Evolutionary conservation across 176 grass and related monocot species (phyloP).

Genomic region (Phoenix dactylifera): DNA sequence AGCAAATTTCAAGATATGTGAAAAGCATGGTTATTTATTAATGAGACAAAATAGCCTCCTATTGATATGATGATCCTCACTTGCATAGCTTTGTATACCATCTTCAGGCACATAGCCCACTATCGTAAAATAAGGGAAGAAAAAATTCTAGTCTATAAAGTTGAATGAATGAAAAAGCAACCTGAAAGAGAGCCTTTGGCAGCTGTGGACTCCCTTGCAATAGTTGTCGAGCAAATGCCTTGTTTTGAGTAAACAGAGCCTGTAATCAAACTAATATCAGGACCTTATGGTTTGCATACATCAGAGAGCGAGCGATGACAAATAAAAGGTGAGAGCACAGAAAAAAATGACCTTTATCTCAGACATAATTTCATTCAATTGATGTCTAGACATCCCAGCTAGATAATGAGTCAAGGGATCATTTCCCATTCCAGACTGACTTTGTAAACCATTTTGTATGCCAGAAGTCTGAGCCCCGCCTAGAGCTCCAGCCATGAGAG

Average conservation of each 20-base stretch:
- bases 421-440: constrained; percentile 64
- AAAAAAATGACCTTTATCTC: constrained; percentile 70
- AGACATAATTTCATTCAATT: constrained; percentile 71
- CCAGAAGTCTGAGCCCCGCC: constrained; percentile 65
- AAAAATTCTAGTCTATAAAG: not conserved
- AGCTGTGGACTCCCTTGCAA: constrained; percentile 65
- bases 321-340: not conserved
- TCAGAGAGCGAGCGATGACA: not conserved
- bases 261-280: constrained; percentile 18
- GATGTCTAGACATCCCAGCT: constrained; percentile 74
- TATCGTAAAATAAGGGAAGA: too few species aligned
- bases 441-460: constrained; percentile 53
- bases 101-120: too few species aligned
- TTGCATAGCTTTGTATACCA: too few species aligned
- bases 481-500: constrained; percentile 62
- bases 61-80: too few species aligned
- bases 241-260: constrained; percentile 71
- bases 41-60: too few species aligned
- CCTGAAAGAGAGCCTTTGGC: constrained; percentile 92
- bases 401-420: constrained; percentile 89
- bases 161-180: constrained; percentile 19
- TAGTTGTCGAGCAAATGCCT: constrained; percentile 39
- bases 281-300: constrained; percentile 1
- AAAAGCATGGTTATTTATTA: too few species aligned
- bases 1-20: too few species aligned